A percentile compares a stretch with the other conserved stretches of the same genome.
Conservation (phyloP, 148 eudicot genomes). For the Rhododendron vialii region DNA sequence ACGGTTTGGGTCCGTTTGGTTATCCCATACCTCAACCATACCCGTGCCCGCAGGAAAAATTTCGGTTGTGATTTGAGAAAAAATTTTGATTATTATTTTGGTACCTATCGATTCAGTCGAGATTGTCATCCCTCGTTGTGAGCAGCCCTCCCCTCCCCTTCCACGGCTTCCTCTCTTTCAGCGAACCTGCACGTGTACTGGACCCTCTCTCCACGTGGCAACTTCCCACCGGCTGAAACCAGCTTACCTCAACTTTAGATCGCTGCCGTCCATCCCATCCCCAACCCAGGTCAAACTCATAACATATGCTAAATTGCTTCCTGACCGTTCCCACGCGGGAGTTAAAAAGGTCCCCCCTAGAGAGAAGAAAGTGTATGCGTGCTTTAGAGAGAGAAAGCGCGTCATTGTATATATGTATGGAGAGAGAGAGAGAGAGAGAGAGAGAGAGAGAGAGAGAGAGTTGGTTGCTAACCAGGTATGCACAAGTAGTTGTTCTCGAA, state of each 20-base stretch:
- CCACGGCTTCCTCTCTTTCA: constrained; percentile 27
- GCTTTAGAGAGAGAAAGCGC: neutral
- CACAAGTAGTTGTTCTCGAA: neutral
- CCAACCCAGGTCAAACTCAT: constrained; percentile 6
- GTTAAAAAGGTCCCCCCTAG: neutral
- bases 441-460: neutral
- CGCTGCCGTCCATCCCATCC: constrained; percentile 25
- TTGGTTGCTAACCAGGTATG: constrained; percentile 8
- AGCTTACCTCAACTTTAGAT: constrained; percentile 11
- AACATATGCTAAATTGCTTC: constrained; percentile 5
- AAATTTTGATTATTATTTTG: too few species aligned
- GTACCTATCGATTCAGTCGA: too few species aligned
- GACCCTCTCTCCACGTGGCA: constrained; percentile 26
- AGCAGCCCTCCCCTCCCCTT: neutral
- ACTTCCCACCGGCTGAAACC: constrained; percentile 1
- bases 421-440: neutral
- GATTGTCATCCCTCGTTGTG: neutral
- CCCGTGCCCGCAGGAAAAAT: too few species aligned
- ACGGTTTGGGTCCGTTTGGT: too few species aligned
- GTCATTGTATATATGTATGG: neutral
- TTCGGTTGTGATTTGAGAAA: accelerated
- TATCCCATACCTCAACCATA: too few species aligned
- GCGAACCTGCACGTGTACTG: constrained; percentile 33
- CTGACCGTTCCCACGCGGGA: constrained; percentile 25
- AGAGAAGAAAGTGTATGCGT: neutral